phyloP scores from a whole-genome alignment of 176 grass and related monocot species.

The Musa schizocarpa region DNA sequence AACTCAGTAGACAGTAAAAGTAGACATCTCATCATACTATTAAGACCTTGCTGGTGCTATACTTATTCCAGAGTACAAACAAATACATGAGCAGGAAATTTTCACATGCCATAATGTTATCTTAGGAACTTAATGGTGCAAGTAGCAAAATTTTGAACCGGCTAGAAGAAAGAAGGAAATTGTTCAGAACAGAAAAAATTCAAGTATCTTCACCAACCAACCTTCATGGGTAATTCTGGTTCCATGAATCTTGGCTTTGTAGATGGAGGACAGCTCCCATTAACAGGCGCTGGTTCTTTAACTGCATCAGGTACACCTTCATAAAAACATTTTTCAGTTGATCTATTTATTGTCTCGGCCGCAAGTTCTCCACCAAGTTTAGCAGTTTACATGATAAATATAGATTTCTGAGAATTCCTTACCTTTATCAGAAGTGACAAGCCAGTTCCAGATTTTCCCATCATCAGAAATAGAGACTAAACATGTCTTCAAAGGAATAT shows the following conservation, averaged over 20 bases:
- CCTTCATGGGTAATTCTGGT: slow-evolving; percentile 59
- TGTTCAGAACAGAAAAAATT: background rate
- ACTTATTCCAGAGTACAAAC: no score
- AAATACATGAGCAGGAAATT: no score
- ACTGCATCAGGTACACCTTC: slow-evolving; percentile 27
- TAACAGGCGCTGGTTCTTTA: slow-evolving; percentile 55
- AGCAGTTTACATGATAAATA: slow-evolving; percentile 43
- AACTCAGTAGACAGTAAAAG: no score
- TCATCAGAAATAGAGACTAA: slow-evolving; percentile 82
- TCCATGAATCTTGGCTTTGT: slow-evolving; percentile 26
- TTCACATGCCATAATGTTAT: background rate
- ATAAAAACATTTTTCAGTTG: slow-evolving; percentile 42
- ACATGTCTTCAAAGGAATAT: slow-evolving; percentile 28
- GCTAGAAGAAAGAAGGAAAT: background rate
- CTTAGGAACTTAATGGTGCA: background rate
- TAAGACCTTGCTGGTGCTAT: no score
- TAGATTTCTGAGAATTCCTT: slow-evolving; percentile 25
- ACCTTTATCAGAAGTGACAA: slow-evolving; percentile 61
- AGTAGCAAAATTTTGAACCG: background rate
- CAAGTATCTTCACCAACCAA: slow-evolving; percentile 21
- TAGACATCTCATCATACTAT: no score
- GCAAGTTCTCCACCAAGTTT: slow-evolving; percentile 23
- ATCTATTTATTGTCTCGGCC: slow-evolving; percentile 30
- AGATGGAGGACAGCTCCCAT: slow-evolving; percentile 32
- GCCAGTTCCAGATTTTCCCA: slow-evolving; percentile 92